Percentiles rank a stretch among this genome's conserved stretches.
Conservation (phyloP, 2,329 filamentous ascomycete species). For the Penicillium brasilianum region DNA sequence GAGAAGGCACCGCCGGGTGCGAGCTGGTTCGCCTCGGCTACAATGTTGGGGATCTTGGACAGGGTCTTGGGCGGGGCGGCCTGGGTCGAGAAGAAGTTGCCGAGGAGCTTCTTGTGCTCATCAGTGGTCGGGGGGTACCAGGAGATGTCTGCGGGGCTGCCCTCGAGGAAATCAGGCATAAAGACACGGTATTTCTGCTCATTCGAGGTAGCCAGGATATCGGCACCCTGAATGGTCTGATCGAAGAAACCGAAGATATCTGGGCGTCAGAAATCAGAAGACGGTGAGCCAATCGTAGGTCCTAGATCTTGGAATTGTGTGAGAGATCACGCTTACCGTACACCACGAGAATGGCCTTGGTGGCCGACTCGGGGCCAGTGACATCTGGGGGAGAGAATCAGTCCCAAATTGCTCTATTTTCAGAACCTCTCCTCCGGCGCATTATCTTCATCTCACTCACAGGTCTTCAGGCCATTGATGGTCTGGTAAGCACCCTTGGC, state of each 20-base stretch:
- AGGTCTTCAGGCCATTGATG: slow-evolving; percentile 67
- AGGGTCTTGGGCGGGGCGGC: slow-evolving; percentile 64
- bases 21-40: slow-evolving; percentile 59
- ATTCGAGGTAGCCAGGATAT: slow-evolving; percentile 65
- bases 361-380: slow-evolving; percentile 61
- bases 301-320: not conserved
- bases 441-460: slow-evolving; percentile 39
- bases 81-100: slow-evolving; percentile 62
- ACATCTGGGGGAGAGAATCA: slow-evolving; percentile 48
- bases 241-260: slow-evolving; percentile 69
- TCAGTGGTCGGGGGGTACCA: slow-evolving; percentile 66
- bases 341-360: slow-evolving; percentile 62
- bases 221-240: slow-evolving; percentile 67
- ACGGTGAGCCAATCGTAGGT: not conserved
- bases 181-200: slow-evolving; percentile 78
- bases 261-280: slow-evolving; percentile 16
- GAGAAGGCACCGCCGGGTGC: slow-evolving; percentile 50
- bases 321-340: slow-evolving; percentile 46
- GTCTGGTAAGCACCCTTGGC: slow-evolving; percentile 64
- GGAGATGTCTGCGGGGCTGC: slow-evolving; percentile 67
- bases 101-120: slow-evolving; percentile 64
- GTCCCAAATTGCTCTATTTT: not conserved
- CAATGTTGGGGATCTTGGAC: slow-evolving; percentile 59
- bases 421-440: not conserved
- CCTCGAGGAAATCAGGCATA: slow-evolving; percentile 90